These are phyloP conservation scores for Exophiala sideris DNA, from an alignment of 2,329 filamentous ascomycete species.

Conservation along the genomic window DNA sequence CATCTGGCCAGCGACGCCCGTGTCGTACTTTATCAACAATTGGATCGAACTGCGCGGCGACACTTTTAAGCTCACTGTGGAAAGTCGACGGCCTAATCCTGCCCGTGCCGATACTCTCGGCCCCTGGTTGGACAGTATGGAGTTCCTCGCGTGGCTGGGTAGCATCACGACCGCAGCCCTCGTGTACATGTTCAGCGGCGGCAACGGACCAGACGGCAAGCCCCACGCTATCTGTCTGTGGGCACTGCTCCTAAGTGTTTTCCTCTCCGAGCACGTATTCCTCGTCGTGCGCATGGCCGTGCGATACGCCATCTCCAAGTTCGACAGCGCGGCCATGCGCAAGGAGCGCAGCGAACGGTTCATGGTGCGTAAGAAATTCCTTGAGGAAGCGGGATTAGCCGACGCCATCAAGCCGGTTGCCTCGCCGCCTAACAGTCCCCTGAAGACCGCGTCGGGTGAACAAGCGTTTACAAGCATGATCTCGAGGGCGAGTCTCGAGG, in stretches of 20 bases:
- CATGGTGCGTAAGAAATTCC: constrained; percentile 71
- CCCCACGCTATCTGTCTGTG: constrained; percentile 71
- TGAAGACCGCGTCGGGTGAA: constrained; percentile 54
- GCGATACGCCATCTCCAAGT: constrained; percentile 67
- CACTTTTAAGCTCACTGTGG: constrained; percentile 87
- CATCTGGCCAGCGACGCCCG: constrained; percentile 87
- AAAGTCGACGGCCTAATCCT: constrained; percentile 84
- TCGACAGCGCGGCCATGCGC: constrained; percentile 82
- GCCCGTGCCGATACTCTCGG: constrained; percentile 92
- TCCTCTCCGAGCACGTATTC: constrained; percentile 86
- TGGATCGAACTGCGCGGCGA: constrained; percentile 94
- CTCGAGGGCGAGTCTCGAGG: constrained; percentile 37
- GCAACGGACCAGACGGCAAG: constrained; percentile 62
- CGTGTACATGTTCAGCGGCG: constrained; percentile 79
- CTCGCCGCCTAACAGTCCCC: constrained; percentile 62
- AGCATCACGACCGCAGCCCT: constrained; percentile 83
- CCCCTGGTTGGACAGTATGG: constrained; percentile 80
- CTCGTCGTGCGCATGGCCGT: constrained; percentile 73
- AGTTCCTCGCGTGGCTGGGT: constrained; percentile 90
- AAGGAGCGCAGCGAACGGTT: constrained; percentile 81
- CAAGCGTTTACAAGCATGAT: constrained; percentile 30
- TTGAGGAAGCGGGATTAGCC: constrained; percentile 62
- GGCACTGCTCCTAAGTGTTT: constrained; percentile 75
- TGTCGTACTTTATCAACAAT: constrained; percentile 90
- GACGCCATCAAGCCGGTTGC: constrained; percentile 47